phyloP scores from a whole-genome alignment of 768 basidiomycete species.

The Pleurotus ostreatus region DNA sequence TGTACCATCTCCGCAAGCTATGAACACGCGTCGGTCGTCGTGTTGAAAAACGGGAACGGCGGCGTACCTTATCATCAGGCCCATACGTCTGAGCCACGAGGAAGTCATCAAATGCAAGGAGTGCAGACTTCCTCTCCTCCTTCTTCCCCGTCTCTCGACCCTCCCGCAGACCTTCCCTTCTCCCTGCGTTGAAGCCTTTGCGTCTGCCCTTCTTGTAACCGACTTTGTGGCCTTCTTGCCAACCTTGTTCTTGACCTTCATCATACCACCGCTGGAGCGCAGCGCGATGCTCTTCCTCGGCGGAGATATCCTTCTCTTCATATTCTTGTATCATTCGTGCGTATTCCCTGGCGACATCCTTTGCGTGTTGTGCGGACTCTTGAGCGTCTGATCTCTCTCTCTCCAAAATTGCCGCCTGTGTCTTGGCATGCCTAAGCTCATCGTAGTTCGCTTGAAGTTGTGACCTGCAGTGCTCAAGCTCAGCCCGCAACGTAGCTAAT shows the following conservation, averaged over 20 bases:
- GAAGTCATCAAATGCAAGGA: slow-evolving; percentile 58
- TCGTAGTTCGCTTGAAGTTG: slow-evolving; percentile 44
- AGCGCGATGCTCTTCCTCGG: slow-evolving; percentile 36
- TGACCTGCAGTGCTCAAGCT: slow-evolving; percentile 42
- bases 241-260: slow-evolving; percentile 40
- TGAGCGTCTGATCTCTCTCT: slow-evolving; percentile 36
- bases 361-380: slow-evolving; percentile 36
- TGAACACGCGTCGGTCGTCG: not conserved
- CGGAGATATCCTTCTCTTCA: slow-evolving; percentile 37
- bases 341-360: slow-evolving; percentile 38
- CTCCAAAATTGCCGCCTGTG: slow-evolving; percentile 32
- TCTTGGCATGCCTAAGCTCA: slow-evolving; percentile 30
- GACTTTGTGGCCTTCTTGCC: slow-evolving; percentile 39
- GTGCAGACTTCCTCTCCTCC: slow-evolving; percentile 49
- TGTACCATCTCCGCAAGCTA: slow-evolving; percentile 24
- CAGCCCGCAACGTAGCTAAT: slow-evolving; percentile 25
- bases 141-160: slow-evolving; percentile 39
- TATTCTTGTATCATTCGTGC: slow-evolving; percentile 39
- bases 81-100: slow-evolving; percentile 38
- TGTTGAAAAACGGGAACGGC: not conserved
- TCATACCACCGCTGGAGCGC: slow-evolving; percentile 42
- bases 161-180: slow-evolving; percentile 32
- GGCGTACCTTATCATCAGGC: slow-evolving; percentile 3
- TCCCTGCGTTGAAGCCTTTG: slow-evolving; percentile 25
- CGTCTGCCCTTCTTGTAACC: slow-evolving; percentile 42